Evolutionary conservation across 2,329 filamentous ascomycete genomes (phyloP).

Genomic region (Botryotinia convoluta): DNA sequence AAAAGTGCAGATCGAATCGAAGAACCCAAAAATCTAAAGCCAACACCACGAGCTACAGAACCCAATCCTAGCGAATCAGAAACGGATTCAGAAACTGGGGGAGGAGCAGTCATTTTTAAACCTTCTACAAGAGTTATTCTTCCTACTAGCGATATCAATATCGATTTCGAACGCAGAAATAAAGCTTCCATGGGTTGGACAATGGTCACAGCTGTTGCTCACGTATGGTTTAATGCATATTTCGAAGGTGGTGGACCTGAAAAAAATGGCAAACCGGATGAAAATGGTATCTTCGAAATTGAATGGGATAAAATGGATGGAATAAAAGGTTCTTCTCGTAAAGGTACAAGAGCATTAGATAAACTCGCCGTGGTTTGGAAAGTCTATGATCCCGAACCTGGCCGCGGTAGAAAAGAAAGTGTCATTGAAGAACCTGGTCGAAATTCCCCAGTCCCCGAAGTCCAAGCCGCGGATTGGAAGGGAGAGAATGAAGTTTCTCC

Average conservation of each 20-base stretch:
- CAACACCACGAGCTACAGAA: neutral
- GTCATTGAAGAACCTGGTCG: conserved; percentile 64
- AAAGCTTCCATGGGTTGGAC: conserved; percentile 75
- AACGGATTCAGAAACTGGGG: conserved; percentile 51
- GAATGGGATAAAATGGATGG: conserved; percentile 85
- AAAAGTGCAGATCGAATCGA: conserved; percentile 24
- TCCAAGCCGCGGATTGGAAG: conserved; percentile 68
- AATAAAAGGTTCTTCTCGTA: conserved; percentile 82
- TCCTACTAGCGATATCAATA: conserved; percentile 82
- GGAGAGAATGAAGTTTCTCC: conserved; percentile 51
- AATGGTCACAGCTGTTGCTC: conserved; percentile 88
- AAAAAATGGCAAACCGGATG: conserved; percentile 60
- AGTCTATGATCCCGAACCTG: conserved; percentile 37
- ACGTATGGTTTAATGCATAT: conserved; percentile 95
- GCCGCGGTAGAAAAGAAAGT: conserved; percentile 33
- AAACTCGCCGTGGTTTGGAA: conserved; percentile 84
- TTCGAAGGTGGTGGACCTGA: conserved; percentile 83
- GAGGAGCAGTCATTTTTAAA: conserved; percentile 75
- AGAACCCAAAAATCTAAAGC: neutral
- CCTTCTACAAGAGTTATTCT: conserved; percentile 67
- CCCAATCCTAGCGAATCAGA: neutral
- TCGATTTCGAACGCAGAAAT: conserved; percentile 84
- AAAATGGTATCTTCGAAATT: conserved; percentile 68
- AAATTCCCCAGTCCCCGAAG: conserved; percentile 68
- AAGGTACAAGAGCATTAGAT: conserved; percentile 80